Evolutionary conservation across 1,284 basidiomycete genomes (phyloP), one percentile per base, ranked within the genome.

Genomic region (Erythrobasidium hasegawianum): DNA sequence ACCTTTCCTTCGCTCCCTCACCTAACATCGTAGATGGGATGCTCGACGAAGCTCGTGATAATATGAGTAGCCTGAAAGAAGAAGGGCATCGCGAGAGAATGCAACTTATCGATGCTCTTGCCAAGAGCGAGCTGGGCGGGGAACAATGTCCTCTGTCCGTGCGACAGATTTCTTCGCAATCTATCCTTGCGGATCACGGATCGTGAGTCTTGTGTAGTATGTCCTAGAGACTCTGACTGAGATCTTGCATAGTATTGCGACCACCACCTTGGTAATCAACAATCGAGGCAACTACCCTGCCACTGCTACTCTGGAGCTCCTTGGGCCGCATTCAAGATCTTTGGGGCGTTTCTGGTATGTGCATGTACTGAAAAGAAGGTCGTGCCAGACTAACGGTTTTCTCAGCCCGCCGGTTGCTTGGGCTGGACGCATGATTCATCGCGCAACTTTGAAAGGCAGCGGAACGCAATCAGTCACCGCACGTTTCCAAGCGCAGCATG

Each of bases 31-130:
- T 81, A 45, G 80, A 87, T 9, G 80, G 84, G 43, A 80, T 81
- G 14, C 82, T 83, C 3, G 83, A 85, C 72, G 80, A 77, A 49
- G 81, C 81, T n/a, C 88, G 88, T 75, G 81, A 81, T 20, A 78
- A 87, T 84, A 73, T 83, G 86, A 68, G 85, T 68, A 89, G 95
- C 83, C 53, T 52, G n/a, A 96, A 91, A 75, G 89, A 89, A 18
- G 90, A 95, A 79, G 93, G 90, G 3, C 84, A 84, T 64, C 81
- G 86, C 57, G 85, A 91, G 76, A 84, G 85, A 72, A 77, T 78
- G 69, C 83, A 85, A 52, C 79, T 94, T 29, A 75, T 91, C 53
- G 80, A 84, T 33, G 83, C 84, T 3, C 82, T 95, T 27, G 79
- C 83, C 53, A 77, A 80, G 2, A 87, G 86, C 69, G 85, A 87